phyloP scores from a whole-genome alignment of 805 yeast species.

The Ogataea degrootiae region DNA sequence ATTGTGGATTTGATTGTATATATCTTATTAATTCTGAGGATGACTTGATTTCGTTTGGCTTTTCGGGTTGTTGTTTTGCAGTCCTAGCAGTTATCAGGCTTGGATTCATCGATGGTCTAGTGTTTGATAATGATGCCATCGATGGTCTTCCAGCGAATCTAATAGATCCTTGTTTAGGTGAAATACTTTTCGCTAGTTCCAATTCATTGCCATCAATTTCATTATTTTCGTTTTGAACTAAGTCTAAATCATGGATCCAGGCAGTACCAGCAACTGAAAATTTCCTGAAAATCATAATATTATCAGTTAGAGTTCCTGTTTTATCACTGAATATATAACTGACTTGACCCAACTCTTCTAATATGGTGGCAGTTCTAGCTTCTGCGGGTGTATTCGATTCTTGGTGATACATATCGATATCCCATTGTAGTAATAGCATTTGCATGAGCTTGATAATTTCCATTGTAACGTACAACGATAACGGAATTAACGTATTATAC shows the following conservation, averaged over 20 bases:
- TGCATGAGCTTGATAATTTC: constrained; percentile 92
- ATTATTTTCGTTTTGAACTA: constrained; percentile 26
- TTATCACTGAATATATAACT: constrained; percentile 93
- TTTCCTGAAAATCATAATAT: constrained; percentile 87
- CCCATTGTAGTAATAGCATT: constrained; percentile 75
- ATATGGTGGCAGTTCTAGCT: constrained; percentile 89
- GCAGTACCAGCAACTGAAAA: constrained; percentile 83
- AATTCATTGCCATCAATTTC: neutral
- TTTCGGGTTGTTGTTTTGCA: constrained; percentile 36
- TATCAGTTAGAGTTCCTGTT: constrained; percentile 96
- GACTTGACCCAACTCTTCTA: constrained; percentile 96
- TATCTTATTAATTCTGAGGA: constrained; percentile 65
- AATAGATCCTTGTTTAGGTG: constrained; percentile 14
- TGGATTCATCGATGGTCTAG: constrained; percentile 16
- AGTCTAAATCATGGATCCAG: constrained; percentile 78
- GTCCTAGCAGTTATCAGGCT: constrained; percentile 26
- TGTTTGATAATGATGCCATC: constrained; percentile 39
- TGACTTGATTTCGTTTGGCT: constrained; percentile 45
- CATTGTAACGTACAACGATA: constrained; percentile 93
- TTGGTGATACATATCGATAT: constrained; percentile 89
- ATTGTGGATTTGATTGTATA: constrained; percentile 66
- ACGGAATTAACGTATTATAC: constrained; percentile 94
- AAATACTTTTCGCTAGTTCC: constrained; percentile 4
- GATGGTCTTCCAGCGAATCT: constrained; percentile 50
- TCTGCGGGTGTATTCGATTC: constrained; percentile 87